These are phyloP conservation scores for Scheffersomyces amazonensis DNA, from an alignment of 805 yeast genomes.

Conservation along the genomic window DNA sequence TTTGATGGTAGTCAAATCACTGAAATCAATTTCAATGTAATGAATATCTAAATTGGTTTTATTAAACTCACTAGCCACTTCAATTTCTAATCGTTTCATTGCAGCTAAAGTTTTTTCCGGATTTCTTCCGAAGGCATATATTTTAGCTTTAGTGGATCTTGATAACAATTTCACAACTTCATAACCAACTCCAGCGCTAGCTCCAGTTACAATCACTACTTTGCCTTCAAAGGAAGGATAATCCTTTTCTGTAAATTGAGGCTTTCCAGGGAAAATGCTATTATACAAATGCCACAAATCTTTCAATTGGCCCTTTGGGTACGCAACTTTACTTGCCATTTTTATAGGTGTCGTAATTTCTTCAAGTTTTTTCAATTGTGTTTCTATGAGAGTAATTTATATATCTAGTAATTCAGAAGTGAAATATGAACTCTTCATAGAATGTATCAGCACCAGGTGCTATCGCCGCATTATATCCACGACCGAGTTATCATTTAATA, in stretches of 20 bases:
- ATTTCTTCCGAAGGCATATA: conserved; percentile 35
- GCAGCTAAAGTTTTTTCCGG: conserved; percentile 25
- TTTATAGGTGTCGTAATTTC: too few species aligned
- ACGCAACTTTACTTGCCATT: too few species aligned
- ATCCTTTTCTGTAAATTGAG: conserved; percentile 5
- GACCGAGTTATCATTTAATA: too few species aligned
- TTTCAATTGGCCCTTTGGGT: too few species aligned
- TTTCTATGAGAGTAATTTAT: too few species aligned
- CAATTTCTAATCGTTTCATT: conserved; percentile 21
- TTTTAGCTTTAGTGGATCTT: conserved; percentile 25
- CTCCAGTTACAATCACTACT: conserved; percentile 38
- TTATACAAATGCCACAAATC: too few species aligned
- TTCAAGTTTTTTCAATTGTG: too few species aligned
- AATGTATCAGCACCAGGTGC: too few species aligned
- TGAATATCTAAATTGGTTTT: conserved; percentile 6
- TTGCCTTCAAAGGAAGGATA: conserved; percentile 35
- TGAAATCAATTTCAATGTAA: conserved; percentile 20
- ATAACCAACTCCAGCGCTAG: conserved; percentile 32
- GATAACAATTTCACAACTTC: conserved; percentile 27
- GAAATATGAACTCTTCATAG: too few species aligned
- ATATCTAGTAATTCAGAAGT: too few species aligned
- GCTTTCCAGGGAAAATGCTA: conserved; percentile 7
- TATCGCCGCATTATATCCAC: too few species aligned
- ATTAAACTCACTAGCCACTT: conserved; percentile 14
- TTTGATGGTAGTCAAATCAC: conserved; percentile 41